A percentile compares a stretch with the other conserved stretches of the same genome.
Evolutionary conservation across 352 stramenopile species (phyloP).

Genomic region (Globisporangium barbulae): DNA sequence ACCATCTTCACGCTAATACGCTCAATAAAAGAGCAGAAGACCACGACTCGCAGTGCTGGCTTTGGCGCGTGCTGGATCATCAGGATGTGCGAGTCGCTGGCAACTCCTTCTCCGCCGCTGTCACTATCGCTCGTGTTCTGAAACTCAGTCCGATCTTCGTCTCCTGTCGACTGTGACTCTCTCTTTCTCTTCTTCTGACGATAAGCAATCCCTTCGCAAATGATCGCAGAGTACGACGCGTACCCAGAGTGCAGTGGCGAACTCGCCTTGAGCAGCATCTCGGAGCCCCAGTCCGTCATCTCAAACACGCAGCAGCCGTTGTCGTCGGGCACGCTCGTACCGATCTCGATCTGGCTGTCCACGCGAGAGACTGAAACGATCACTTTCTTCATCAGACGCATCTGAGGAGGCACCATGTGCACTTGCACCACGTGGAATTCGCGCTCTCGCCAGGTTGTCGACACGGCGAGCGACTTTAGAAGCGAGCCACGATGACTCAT

Average conservation of each 20-base stretch:
- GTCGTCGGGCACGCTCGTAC: conserved; percentile 33
- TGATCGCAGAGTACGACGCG: conserved; percentile 36
- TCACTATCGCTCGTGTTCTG: neutral
- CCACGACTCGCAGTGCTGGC: neutral
- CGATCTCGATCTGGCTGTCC: conserved; percentile 35
- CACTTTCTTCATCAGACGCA: conserved; percentile 31
- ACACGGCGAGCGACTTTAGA: conserved; percentile 5
- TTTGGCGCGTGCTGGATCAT: conserved; percentile 5
- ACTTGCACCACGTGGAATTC: conserved; percentile 39
- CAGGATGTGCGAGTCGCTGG: conserved; percentile 4
- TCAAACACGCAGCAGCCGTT: conserved; percentile 49
- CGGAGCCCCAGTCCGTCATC: conserved; percentile 51
- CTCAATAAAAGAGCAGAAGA: neutral
- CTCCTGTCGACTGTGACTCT: neutral
- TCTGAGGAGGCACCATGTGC: conserved; percentile 35
- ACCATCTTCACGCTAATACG: neutral
- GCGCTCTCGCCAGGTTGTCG: conserved; percentile 33
- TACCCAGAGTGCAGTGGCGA: conserved; percentile 19
- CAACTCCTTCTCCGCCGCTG: neutral
- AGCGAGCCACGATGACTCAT: neutral
- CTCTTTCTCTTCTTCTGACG: conserved; percentile 2
- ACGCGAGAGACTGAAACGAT: conserved; percentile 31
- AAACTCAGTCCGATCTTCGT: neutral
- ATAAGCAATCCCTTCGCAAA: conserved; percentile 16
- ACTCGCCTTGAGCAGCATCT: conserved; percentile 36